Evolutionary conservation across 768 basidiomycete genomes (phyloP).

Genomic region (Lactarius indigo): DNA sequence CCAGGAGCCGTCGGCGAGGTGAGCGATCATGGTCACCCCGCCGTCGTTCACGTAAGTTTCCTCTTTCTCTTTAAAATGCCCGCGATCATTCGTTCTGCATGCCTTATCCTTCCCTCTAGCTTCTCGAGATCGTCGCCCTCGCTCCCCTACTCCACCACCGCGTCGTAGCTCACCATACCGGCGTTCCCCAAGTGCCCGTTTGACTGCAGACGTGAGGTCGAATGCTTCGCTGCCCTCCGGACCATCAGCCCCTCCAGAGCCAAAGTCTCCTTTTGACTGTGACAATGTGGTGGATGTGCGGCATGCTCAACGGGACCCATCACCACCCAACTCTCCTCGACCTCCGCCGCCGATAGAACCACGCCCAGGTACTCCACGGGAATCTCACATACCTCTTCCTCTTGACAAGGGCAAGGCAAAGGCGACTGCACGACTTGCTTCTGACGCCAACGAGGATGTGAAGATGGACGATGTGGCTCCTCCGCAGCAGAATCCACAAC

Average conservation of each 20-base stretch:
- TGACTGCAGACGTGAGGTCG: not conserved
- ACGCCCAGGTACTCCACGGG: not conserved
- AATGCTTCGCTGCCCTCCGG: not conserved
- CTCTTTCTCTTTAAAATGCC: not conserved
- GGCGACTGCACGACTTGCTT: slow-evolving; percentile 3
- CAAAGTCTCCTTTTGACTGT: not conserved
- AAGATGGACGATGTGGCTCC: slow-evolving; percentile 15
- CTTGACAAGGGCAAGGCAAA: slow-evolving; percentile 22
- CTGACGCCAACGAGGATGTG: slow-evolving; percentile 16
- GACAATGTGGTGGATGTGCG: slow-evolving; percentile 2
- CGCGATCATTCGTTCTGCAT: not conserved
- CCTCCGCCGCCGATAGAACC: not conserved
- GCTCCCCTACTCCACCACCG: slow-evolving; percentile 15
- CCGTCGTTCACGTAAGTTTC: slow-evolving; percentile 20
- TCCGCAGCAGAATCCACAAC: slow-evolving; percentile 5
- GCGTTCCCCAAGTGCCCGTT: slow-evolving; percentile 17
- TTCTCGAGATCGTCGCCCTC: slow-evolving; percentile 17
- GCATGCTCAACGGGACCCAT: slow-evolving; percentile 7
- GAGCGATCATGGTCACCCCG: slow-evolving; percentile 22
- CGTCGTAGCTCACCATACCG: slow-evolving; percentile 15
- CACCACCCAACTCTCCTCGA: slow-evolving; percentile 14
- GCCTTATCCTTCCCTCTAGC: not conserved
- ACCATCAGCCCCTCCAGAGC: slow-evolving; percentile 6
- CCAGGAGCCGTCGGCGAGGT: slow-evolving; percentile 20
- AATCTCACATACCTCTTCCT: not conserved